A percentile compares a stretch with the other conserved stretches of the same genome.
Conservation (phyloP, 176 grass and related monocot genomes). For the Elaeis guineensis region DNA sequence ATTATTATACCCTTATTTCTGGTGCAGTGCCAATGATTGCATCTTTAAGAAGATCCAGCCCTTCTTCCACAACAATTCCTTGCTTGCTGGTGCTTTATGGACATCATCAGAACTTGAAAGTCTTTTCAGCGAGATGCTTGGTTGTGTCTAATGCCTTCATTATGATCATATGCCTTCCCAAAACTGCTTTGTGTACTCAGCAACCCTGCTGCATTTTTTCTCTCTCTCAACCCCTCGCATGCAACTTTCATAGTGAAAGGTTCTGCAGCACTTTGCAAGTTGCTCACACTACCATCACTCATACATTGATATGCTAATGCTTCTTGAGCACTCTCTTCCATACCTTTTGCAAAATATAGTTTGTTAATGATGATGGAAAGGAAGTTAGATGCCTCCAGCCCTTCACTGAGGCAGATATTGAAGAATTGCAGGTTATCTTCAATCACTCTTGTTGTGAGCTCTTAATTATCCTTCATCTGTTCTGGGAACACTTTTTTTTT, state of each 20-base stretch:
- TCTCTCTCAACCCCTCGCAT: too few relatives aligned
- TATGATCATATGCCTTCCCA: too few relatives aligned
- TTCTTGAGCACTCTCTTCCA: not conserved
- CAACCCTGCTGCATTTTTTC: too few relatives aligned
- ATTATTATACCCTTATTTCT: not conserved
- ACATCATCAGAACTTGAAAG: slow-evolving; percentile 1
- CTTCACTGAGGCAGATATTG: slow-evolving; percentile 9
- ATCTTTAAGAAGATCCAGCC: slow-evolving; percentile 1
- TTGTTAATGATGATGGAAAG: slow-evolving; percentile 4
- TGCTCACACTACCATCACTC: too few relatives aligned
- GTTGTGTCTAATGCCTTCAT: too few relatives aligned
- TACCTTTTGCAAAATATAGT: not conserved
- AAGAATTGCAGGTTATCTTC: slow-evolving; percentile 8
- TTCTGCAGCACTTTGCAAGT: too few relatives aligned
- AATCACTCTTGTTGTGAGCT: too few relatives aligned
- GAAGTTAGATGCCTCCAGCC: not conserved
- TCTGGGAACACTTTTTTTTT: not conserved
- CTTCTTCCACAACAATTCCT: not conserved
- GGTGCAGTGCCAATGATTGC: slow-evolving; percentile 3
- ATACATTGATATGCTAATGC: too few relatives aligned
- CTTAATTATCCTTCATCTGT: not conserved
- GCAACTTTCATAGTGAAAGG: too few relatives aligned
- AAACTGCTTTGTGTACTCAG: too few relatives aligned
- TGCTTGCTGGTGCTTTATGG: slow-evolving; percentile 3
- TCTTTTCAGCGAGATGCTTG: not conserved